phyloP scores from a whole-genome alignment of 257 asterid genomes.

The Nyctanthes arbortristis region DNA sequence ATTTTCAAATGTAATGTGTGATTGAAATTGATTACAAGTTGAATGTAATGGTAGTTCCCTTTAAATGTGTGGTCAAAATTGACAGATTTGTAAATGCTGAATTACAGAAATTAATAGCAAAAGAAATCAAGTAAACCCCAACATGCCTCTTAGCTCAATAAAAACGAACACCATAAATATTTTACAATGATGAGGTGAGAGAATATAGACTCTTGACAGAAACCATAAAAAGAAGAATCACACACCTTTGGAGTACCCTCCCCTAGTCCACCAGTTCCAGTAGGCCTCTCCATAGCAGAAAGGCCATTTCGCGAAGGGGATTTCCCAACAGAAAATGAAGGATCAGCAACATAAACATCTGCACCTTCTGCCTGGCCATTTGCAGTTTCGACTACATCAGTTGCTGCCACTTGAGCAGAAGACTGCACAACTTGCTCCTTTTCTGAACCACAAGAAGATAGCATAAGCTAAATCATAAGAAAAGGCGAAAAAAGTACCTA shows the following conservation, averaged over 20 bases:
- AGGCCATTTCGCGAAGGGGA: conserved; percentile 68
- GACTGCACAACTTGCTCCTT: conserved; percentile 44
- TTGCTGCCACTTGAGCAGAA: conserved; percentile 32
- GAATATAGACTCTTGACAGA: conserved; percentile 3
- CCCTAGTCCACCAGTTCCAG: conserved; percentile 83
- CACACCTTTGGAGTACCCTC: conserved; percentile 94
- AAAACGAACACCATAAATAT: not conserved
- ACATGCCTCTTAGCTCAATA: not conserved
- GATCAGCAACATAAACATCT: conserved; percentile 54
- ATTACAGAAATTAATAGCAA: not conserved
- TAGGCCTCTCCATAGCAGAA: conserved; percentile 43
- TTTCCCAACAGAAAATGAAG: conserved; percentile 77
- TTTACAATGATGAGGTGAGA: not conserved
- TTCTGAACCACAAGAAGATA: conserved; percentile 29
- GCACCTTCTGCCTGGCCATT: conserved; percentile 49
- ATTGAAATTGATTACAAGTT: no score
- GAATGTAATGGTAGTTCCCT: no score
- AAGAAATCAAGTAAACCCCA: not conserved
- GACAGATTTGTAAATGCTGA: no score
- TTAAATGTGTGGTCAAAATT: no score
- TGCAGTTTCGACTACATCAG: conserved; percentile 31
- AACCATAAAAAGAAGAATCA: not conserved
- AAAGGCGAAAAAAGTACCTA: conserved; percentile 11
- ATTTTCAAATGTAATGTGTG: no score
- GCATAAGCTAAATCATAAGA: conserved; percentile 21